Evolutionary conservation across 495 filamentous ascomycete genomes (phyloP).

Genomic region (Hypoxylon perforatum): DNA sequence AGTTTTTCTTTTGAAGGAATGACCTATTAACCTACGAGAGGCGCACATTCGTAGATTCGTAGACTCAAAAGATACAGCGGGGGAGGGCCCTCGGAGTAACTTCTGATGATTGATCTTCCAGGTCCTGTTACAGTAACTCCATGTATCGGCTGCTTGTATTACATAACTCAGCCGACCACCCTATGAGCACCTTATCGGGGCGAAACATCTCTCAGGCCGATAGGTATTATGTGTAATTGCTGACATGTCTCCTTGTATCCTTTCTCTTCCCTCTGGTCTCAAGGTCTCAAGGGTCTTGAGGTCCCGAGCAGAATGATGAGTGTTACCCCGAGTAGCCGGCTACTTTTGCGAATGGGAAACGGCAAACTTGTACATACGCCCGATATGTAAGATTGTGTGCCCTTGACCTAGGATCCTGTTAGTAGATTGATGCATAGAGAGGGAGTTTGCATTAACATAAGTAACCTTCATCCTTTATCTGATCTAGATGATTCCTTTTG

Average conservation of each 20-base stretch:
- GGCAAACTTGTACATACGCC: slow-evolving; percentile 8
- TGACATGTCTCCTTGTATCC: slow-evolving; percentile 7
- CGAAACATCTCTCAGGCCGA: slow-evolving; percentile 7
- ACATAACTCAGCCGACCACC: slow-evolving; percentile 17
- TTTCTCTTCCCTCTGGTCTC: neutral
- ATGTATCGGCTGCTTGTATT: slow-evolving; percentile 23
- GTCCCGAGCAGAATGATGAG: slow-evolving; percentile 12
- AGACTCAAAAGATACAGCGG: too few relatives aligned
- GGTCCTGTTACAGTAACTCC: slow-evolving; percentile 33
- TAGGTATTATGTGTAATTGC: neutral
- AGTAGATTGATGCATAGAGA: slow-evolving; percentile 13
- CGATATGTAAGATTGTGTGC: slow-evolving; percentile 24
- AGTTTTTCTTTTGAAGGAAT: slow-evolving; percentile 19
- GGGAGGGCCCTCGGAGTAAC: slow-evolving; percentile 36
- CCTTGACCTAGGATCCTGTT: slow-evolving; percentile 21
- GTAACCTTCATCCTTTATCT: slow-evolving; percentile 8
- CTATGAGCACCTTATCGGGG: slow-evolving; percentile 28
- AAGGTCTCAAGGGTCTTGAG: neutral
- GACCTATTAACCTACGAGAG: too few relatives aligned
- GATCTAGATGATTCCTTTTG: neutral
- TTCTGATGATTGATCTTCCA: slow-evolving; percentile 25
- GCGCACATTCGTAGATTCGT: slow-evolving; percentile 8
- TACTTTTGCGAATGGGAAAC: neutral
- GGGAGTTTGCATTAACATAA: slow-evolving; percentile 11
- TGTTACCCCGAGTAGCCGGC: slow-evolving; percentile 15